Percentiles rank a stretch among this genome's conserved stretches.
These are phyloP conservation scores for Trichoderma gracile DNA, from an alignment of 2,329 filamentous ascomycete genomes.

Conservation along the genomic window DNA sequence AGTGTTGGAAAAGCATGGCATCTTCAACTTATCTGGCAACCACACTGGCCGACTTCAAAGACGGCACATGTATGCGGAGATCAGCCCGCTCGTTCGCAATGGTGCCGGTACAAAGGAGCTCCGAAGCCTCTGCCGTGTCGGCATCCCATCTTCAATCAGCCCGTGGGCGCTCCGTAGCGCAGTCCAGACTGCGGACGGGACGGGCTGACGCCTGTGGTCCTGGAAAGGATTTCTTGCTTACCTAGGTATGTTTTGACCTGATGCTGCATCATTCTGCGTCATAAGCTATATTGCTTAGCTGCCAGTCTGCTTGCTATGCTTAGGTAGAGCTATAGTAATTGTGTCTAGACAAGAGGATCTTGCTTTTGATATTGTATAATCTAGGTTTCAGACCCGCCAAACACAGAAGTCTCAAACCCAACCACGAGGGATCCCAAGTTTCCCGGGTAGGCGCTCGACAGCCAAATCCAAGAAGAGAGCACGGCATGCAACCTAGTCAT, in stretches of 20 bases:
- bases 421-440: neutral
- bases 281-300: neutral
- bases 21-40: neutral
- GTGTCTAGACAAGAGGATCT: neutral
- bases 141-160: neutral
- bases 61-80: neutral
- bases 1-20: neutral
- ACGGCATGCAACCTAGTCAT: conserved; percentile 18
- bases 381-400: neutral
- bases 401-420: neutral
- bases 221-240: no score
- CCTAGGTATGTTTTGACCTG: neutral
- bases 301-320: neutral
- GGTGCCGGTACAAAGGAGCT: neutral
- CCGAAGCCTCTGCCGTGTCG: neutral
- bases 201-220: neutral
- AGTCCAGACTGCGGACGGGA: neutral
- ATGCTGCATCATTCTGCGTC: neutral
- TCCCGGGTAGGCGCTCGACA: conserved; percentile 6
- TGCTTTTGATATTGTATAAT: neutral
- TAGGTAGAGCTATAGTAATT: neutral
- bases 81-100: neutral
- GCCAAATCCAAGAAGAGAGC: neutral
- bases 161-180: neutral
- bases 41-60: no score